Percentiles rank a stretch among this genome's conserved stretches.
These are phyloP conservation scores for Carpinus viminea DNA, from an alignment of 306 rosid genomes.

Conservation along the genomic window DNA sequence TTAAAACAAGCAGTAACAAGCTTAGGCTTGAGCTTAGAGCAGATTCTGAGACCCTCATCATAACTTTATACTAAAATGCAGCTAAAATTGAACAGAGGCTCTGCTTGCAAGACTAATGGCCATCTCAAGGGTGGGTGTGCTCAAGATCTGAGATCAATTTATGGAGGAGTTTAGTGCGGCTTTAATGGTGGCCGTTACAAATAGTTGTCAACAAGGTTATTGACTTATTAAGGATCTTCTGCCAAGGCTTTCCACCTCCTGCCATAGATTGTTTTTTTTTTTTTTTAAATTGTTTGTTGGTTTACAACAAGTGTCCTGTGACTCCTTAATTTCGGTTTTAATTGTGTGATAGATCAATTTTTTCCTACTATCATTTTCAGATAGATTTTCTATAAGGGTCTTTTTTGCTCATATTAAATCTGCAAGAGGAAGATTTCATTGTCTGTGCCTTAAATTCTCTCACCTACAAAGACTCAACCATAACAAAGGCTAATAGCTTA, in stretches of 20 bases:
- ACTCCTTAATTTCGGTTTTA: no score
- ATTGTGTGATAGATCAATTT: no score
- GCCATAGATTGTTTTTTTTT: no score
- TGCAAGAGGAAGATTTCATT: no score
- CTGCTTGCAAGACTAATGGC: no score
- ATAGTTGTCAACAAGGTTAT: conserved; percentile 1
- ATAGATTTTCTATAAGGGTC: no score
- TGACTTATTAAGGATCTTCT: neutral
- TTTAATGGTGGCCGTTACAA: conserved; percentile 7
- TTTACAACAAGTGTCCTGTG: conserved; percentile 5
- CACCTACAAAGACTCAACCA: no score
- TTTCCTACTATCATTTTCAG: no score
- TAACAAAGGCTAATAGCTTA: neutral
- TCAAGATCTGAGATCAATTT: conserved; percentile 10
- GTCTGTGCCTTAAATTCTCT: no score
- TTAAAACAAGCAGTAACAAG: neutral
- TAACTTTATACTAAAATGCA: conserved; percentile 5
- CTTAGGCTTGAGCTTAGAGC: neutral
- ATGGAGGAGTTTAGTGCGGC: conserved; percentile 8
- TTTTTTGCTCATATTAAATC: no score
- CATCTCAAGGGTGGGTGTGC: no score
- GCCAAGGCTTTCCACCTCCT: neutral
- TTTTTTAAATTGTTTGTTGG: no score
- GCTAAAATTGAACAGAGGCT: neutral
- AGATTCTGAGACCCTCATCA: neutral